These are phyloP conservation scores for Metarhizium brunneum DNA, from an alignment of 2,329 filamentous ascomycete species.

Conservation along the genomic window DNA sequence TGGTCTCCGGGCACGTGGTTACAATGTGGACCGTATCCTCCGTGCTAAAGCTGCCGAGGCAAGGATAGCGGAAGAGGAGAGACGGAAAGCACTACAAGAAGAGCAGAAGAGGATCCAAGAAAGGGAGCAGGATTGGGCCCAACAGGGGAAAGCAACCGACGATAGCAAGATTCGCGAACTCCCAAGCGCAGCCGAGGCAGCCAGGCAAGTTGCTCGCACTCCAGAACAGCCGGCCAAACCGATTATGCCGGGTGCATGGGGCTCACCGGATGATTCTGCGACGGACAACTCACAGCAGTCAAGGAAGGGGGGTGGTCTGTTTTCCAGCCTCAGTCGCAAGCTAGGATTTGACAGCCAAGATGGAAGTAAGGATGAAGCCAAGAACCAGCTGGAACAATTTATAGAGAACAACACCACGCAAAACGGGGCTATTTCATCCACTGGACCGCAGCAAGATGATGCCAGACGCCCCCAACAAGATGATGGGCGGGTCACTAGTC, in stretches of 20 bases:
- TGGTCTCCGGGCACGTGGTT: constrained; percentile 76
- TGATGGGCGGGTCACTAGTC: constrained; percentile 48
- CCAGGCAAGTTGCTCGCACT: constrained; percentile 29
- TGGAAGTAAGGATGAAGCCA: constrained; percentile 28
- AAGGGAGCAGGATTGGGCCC: constrained; percentile 35
- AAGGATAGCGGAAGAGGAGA: constrained; percentile 74
- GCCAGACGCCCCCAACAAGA: constrained; percentile 21
- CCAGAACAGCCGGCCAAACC: constrained; percentile 26
- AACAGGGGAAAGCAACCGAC: constrained; percentile 21
- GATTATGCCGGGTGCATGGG: constrained; percentile 68
- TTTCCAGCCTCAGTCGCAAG: constrained; percentile 58
- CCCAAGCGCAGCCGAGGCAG: constrained; percentile 22
- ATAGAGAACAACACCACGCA: constrained; percentile 24
- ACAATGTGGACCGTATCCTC: constrained; percentile 93
- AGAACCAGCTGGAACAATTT: constrained; percentile 34
- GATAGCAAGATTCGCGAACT: constrained; percentile 5
- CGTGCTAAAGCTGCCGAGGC: constrained; percentile 81
- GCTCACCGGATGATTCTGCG: constrained; percentile 47
- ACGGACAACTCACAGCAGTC: constrained; percentile 22
- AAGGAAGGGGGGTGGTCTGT: constrained; percentile 46
- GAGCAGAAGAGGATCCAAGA: constrained; percentile 61
- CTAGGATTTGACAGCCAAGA: constrained; percentile 54
- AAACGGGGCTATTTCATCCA: constrained; percentile 7
- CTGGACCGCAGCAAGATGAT: background rate
- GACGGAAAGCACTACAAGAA: constrained; percentile 62